phyloP scores from a whole-genome alignment of 2,329 filamentous ascomycete species.

The Phoma sp. region DNA sequence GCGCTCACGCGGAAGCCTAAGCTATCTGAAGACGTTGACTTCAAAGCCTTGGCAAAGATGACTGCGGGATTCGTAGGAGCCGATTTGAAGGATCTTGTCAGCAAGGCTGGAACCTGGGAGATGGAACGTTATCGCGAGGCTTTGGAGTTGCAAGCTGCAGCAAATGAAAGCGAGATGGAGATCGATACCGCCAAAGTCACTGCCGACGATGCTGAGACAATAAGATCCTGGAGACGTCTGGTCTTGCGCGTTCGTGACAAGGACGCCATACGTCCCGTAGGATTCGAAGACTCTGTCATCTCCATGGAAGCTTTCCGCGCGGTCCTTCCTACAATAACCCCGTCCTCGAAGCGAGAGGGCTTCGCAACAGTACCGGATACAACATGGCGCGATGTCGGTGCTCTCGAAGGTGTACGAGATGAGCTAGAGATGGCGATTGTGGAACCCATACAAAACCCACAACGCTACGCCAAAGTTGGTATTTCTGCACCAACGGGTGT shows the following conservation, averaged over 20 bases:
- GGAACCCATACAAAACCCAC: conserved; percentile 82
- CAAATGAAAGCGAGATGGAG: conserved; percentile 56
- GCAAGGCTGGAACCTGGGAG: conserved; percentile 68
- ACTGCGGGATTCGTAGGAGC: conserved; percentile 94
- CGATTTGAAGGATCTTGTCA: conserved; percentile 76
- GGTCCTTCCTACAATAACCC: conserved; percentile 76
- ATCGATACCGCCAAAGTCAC: conserved; percentile 49
- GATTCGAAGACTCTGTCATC: conserved; percentile 62
- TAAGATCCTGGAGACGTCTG: conserved; percentile 50
- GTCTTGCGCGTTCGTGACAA: conserved; percentile 59
- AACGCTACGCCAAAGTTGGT: conserved; percentile 76
- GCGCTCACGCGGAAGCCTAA: conserved; percentile 71
- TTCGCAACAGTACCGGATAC: conserved; percentile 94
- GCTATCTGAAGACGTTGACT: conserved; percentile 74
- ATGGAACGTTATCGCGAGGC: conserved; percentile 65
- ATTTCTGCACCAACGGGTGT: conserved; percentile 84
- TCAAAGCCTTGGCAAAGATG: conserved; percentile 74
- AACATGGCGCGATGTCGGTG: conserved; percentile 91
- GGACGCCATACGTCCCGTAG: conserved; percentile 57
- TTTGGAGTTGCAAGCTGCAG: conserved; percentile 51
- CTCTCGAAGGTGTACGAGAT: conserved; percentile 76
- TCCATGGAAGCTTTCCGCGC: conserved; percentile 73
- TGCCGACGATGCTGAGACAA: conserved; percentile 25
- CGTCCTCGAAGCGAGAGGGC: conserved; percentile 87
- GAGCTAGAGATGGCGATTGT: conserved; percentile 87